Conservation (phyloP, 495 filamentous ascomycete species). For the Mytilinidion resinicola region DNA sequence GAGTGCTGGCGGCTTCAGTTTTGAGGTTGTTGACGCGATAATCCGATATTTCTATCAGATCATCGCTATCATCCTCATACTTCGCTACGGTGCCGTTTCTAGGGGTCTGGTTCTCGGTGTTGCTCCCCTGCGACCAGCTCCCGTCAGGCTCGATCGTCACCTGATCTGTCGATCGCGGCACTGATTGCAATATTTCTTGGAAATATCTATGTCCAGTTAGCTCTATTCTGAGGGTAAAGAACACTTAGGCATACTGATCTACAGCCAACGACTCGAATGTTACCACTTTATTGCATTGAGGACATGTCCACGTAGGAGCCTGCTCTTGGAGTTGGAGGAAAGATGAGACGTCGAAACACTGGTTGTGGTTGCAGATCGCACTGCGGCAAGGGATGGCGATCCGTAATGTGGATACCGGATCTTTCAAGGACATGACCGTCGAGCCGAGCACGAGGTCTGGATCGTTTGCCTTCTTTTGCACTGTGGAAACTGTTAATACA, state of each 20-base stretch:
- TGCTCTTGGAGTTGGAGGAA: slow-evolving; percentile 93
- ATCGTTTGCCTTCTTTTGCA: slow-evolving; percentile 75
- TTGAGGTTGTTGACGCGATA: slow-evolving; percentile 23
- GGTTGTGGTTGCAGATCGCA: slow-evolving; percentile 74
- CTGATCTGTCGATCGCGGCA: slow-evolving; percentile 63
- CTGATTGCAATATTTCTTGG: slow-evolving; percentile 70
- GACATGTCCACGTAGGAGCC: slow-evolving; percentile 90
- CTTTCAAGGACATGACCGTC: slow-evolving; percentile 82
- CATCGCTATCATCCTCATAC: slow-evolving; percentile 13
- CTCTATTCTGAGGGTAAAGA: not conserved
- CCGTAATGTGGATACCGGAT: slow-evolving; percentile 78
- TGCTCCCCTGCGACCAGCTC: slow-evolving; percentile 55
- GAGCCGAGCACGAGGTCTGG: slow-evolving; percentile 83
- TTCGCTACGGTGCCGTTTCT: slow-evolving; percentile 13
- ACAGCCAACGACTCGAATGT: slow-evolving; percentile 75
- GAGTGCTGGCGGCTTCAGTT: slow-evolving; percentile 16
- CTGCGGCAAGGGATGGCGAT: slow-evolving; percentile 77
- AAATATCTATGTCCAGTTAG: slow-evolving; percentile 61
- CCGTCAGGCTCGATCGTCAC: slow-evolving; percentile 88
- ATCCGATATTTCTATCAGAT: slow-evolving; percentile 23
- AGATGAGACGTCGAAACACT: slow-evolving; percentile 91
- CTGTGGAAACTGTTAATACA: slow-evolving; percentile 38
- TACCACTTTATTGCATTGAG: slow-evolving; percentile 79
- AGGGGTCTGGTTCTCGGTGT: slow-evolving; percentile 33
- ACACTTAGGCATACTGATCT: slow-evolving; percentile 61